Percentiles rank a stretch among this genome's conserved stretches.
These are phyloP conservation scores for Fomitopsis palustris DNA, from an alignment of 1,284 basidiomycete species.

Conservation along the genomic window DNA sequence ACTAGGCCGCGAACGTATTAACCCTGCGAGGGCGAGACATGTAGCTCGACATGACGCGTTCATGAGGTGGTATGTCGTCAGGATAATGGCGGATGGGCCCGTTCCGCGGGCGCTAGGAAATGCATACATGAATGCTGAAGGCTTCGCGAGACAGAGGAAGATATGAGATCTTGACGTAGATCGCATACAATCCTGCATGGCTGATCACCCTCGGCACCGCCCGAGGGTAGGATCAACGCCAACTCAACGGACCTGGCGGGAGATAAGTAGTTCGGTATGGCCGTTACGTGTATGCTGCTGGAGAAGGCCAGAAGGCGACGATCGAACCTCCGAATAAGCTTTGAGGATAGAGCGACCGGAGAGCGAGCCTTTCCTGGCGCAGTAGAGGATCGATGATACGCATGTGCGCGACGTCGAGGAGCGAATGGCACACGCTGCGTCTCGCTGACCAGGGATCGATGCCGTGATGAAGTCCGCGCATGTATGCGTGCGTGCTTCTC, in stretches of 20 bases:
- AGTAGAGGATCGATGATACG: neutral
- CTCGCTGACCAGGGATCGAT: neutral
- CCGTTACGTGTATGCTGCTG: neutral
- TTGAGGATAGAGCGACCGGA: neutral
- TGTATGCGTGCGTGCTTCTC: neutral
- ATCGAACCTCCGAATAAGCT: neutral
- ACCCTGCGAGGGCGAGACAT: too few species aligned
- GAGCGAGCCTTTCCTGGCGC: neutral
- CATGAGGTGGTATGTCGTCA: neutral
- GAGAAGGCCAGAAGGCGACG: neutral
- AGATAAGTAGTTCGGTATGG: neutral
- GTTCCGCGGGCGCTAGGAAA: neutral
- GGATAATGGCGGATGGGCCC: neutral
- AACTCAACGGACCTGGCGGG: neutral
- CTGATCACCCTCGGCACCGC: neutral
- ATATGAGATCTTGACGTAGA: neutral
- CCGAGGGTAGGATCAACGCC: neutral
- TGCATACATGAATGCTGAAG: neutral
- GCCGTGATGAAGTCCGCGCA: neutral
- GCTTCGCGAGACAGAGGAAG: neutral
- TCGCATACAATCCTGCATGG: neutral
- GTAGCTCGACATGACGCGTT: too few species aligned
- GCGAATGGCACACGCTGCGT: neutral
- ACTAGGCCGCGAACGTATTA: too few species aligned
- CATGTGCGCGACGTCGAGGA: neutral